Base-by-base conservation (phyloP, 805 yeast species). In the Candida palmyrensis region DNA sequence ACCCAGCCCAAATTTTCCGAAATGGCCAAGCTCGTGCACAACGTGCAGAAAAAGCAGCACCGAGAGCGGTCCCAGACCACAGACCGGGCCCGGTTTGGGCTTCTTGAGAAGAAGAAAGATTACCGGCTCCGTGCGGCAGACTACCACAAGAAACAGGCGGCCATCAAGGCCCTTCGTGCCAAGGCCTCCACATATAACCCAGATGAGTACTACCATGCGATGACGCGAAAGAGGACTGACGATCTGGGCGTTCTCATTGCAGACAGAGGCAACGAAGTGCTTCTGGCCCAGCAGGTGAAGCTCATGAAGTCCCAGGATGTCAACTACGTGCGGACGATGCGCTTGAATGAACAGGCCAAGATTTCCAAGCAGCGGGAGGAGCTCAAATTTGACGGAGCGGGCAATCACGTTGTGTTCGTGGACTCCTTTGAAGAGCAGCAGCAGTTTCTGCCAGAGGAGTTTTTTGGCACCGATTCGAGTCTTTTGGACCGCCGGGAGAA, bases 161-260 rank as follows among this genome's bases (percentile, higher is more conserved):
- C 76, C 23, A 47, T 92, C 33, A 84, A 83, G 59, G 69, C 81
- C 1, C 70, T 92, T 37, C 77, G 83, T 44, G 67, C 69, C 26
- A 90, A 87, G 53, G 94, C 84, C 2, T 63, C 70, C 23, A 69
- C 71, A 28, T 73, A 87, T 46, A 92, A 92, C 54, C 95, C 94
- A 11, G 98, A 92, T 70, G 98, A 92, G 59, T 92, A 83, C 63
- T 88, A 90, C 58, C 96, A 87, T 74, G 92, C 87, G 14, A 92
- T 92, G 98, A 75, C 80, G 20, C 67, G 71, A 10, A 66, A 69
- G 39, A 71, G 69, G 47, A 77, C 92, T 4, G 95, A 87, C 42
- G 61, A 68, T 2, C 64, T 71, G 8, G 97, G 97, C 1, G 68
- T 84, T 6, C 49, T 82, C 30, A 55, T 82, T 8, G 63, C 78